These are phyloP conservation scores for Marasmius sp. DNA, from an alignment of 1,284 basidiomycete genomes.

Conservation along the genomic window DNA sequence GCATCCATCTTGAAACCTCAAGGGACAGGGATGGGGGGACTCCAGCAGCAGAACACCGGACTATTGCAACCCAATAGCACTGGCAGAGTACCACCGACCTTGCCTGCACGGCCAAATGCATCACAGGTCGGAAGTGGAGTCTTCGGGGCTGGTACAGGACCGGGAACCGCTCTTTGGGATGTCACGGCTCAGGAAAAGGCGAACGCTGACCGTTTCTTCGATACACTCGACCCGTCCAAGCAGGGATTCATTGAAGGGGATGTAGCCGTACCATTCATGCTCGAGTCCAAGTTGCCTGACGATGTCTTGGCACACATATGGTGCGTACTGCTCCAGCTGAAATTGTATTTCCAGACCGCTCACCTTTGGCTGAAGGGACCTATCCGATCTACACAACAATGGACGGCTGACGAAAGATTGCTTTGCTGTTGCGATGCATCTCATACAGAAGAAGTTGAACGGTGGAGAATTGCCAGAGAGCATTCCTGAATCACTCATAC, in stretches of 20 bases:
- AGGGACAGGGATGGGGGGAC: neutral
- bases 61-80: constrained; percentile 40
- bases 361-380: constrained; percentile 64
- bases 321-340: constrained; percentile 44
- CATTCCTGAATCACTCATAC: constrained; percentile 77
- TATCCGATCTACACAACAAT: constrained; percentile 89
- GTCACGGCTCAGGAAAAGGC: constrained; percentile 84
- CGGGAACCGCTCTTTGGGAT: constrained; percentile 66
- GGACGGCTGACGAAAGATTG: constrained; percentile 89
- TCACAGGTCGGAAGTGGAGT: constrained; percentile 31
- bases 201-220: constrained; percentile 81
- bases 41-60: constrained; percentile 4
- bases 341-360: constrained; percentile 10
- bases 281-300: constrained; percentile 87
- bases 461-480: constrained; percentile 80
- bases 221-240: constrained; percentile 75
- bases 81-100: constrained; percentile 31
- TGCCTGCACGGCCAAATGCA: constrained; percentile 46
- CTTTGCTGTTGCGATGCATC: constrained; percentile 95
- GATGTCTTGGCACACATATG: constrained; percentile 88
- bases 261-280: constrained; percentile 94
- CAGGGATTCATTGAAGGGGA: constrained; percentile 90
- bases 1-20: neutral
- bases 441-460: constrained; percentile 86
- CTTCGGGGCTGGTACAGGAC: constrained; percentile 21